Conservation (phyloP, 2,329 filamentous ascomycete genomes). For the Monosporascus sp. region DNA sequence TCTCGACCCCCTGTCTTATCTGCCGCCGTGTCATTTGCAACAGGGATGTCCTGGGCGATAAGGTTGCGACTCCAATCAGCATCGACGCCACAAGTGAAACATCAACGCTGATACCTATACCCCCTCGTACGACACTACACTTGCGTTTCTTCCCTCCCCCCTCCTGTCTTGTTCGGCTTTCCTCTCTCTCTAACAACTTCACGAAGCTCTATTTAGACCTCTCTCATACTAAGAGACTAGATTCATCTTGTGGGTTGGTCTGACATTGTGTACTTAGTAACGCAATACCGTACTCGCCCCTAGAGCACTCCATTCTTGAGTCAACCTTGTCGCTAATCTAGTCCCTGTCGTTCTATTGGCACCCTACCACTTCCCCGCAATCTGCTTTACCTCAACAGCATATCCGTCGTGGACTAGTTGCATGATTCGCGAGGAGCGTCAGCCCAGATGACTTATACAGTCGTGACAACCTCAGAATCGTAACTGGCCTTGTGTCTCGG, state of each 20-base stretch:
- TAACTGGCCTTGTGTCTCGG: no score
- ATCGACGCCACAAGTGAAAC: not conserved
- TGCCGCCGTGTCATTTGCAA: not conserved
- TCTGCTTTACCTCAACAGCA: not conserved
- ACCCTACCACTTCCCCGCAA: not conserved
- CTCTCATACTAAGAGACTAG: no score
- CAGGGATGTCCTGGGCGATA: constrained; percentile 8
- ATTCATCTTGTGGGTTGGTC: no score
- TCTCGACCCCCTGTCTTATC: not conserved
- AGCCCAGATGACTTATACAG: not conserved
- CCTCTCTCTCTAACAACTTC: not conserved
- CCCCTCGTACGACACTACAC: not conserved
- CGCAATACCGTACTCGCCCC: no score
- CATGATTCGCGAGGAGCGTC: not conserved
- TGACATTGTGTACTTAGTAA: no score
- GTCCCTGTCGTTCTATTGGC: not conserved
- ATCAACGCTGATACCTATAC: not conserved
- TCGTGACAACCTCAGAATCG: not conserved
- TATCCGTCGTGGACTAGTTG: not conserved
- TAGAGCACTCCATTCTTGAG: not conserved
- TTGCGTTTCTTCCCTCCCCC: not conserved
- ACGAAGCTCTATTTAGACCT: no score
- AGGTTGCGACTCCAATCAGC: constrained; percentile 5
- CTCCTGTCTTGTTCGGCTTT: not conserved
- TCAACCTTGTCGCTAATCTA: not conserved